Percentiles rank a stretch among this genome's conserved stretches.
Conservation (phyloP, 495 filamentous ascomycete genomes). For the Aspergillus diversus region DNA sequence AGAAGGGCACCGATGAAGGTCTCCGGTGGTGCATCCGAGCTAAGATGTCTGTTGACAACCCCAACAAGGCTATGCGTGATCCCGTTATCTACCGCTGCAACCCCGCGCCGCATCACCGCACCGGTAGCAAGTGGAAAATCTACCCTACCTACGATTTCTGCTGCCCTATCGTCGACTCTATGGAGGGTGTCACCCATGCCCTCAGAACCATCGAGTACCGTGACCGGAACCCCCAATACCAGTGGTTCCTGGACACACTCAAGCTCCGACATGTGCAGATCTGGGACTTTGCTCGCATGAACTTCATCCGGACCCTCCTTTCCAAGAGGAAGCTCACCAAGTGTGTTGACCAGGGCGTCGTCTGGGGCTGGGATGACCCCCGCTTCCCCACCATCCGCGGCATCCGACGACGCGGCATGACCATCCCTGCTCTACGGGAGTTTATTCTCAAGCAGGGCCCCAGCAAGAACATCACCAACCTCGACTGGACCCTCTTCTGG, state of each 20-base stretch:
- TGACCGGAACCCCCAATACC: conserved; percentile 95
- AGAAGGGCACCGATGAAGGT: conserved; percentile 74
- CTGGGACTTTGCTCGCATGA: conserved; percentile 98
- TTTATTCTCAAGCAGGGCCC: conserved; percentile 95
- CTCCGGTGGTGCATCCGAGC: conserved; percentile 83
- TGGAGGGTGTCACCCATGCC: conserved; percentile 94
- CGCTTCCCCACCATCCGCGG: conserved; percentile 94
- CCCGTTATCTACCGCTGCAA: conserved; percentile 93
- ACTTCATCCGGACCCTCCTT: conserved; percentile 87
- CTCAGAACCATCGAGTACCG: conserved; percentile 96
- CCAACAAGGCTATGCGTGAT: conserved; percentile 86
- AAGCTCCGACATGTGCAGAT: conserved; percentile 87
- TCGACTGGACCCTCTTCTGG: conserved; percentile 93
- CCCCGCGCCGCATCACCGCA: conserved; percentile 82
- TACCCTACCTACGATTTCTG: conserved; percentile 97
- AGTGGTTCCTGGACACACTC: conserved; percentile 90
- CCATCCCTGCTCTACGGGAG: conserved; percentile 81
- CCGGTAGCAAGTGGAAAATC: conserved; percentile 86
- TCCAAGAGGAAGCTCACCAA: conserved; percentile 96
- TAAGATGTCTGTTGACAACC: conserved; percentile 81
- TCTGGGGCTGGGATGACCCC: conserved; percentile 94
- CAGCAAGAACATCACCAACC: conserved; percentile 82
- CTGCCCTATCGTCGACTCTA: conserved; percentile 86
- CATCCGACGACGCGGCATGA: conserved; percentile 88
- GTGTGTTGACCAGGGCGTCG: conserved; percentile 81